Conservation (phyloP, 1,284 basidiomycete genomes). For the Cutaneotrichosporon sp. region DNA sequence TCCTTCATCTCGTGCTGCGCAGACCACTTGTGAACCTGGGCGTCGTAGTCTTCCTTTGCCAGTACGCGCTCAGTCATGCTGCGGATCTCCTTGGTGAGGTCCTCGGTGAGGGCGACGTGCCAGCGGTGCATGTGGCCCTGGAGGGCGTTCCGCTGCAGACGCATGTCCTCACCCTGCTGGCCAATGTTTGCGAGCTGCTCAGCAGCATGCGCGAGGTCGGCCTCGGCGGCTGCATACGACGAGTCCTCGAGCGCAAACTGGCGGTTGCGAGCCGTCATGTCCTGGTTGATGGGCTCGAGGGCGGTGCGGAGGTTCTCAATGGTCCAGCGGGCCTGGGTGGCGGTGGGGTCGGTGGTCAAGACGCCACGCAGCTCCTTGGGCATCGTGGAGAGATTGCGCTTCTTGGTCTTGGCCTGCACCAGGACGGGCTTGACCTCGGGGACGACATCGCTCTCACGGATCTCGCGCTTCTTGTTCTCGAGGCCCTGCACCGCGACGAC, state of each 20-base stretch:
- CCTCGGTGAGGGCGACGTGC: constrained; percentile 66
- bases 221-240: constrained; percentile 77
- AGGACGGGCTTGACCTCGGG: constrained; percentile 43
- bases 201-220: constrained; percentile 68
- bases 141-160: constrained; percentile 58
- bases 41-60: constrained; percentile 17
- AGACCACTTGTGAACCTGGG: constrained; percentile 16
- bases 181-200: constrained; percentile 64
- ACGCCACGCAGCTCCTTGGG: constrained; percentile 11
- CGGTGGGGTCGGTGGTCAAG: neutral
- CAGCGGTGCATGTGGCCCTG: constrained; percentile 86
- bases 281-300: constrained; percentile 64
- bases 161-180: constrained; percentile 43
- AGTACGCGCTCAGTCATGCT: constrained; percentile 58
- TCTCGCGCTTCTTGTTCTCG: constrained; percentile 31
- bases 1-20: constrained; percentile 32
- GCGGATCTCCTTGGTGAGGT: constrained; percentile 63
- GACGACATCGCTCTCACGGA: constrained; percentile 29
- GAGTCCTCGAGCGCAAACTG: constrained; percentile 82
- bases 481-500: constrained; percentile 30
- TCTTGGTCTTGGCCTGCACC: constrained; percentile 20
- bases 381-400: constrained; percentile 11
- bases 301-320: constrained; percentile 67
- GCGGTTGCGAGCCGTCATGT: constrained; percentile 64
- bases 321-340: constrained; percentile 51